These are phyloP conservation scores for Ceratocystis variospora DNA, from an alignment of 2,329 filamentous ascomycete genomes.

Conservation along the genomic window DNA sequence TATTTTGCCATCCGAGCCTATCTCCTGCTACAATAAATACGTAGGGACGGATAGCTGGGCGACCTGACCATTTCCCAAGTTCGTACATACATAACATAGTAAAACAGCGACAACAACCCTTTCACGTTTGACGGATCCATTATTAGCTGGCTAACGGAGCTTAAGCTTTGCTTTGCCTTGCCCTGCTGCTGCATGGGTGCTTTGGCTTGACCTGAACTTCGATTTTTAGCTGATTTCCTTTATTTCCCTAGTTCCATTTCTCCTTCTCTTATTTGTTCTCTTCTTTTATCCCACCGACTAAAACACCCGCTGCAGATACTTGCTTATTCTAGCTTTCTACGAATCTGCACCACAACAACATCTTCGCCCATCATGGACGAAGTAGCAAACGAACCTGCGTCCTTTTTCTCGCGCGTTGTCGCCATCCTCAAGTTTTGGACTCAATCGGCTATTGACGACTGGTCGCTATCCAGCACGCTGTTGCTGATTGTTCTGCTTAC, in stretches of 20 bases:
- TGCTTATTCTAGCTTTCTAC: not conserved
- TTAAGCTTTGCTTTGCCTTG: not conserved
- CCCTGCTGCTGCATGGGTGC: not conserved
- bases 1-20: too few relatives aligned
- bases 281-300: not conserved
- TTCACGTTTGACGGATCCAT: not conserved
- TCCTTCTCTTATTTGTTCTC: not conserved
- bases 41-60: not conserved
- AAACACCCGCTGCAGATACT: not conserved
- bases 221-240: not conserved
- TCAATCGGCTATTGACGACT: slow-evolving; percentile 51
- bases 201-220: not conserved
- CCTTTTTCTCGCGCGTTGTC: slow-evolving; percentile 30
- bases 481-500: slow-evolving; percentile 53
- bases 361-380: not conserved
- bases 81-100: not conserved
- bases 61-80: not conserved
- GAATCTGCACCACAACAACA: not conserved
- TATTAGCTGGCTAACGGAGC: not conserved
- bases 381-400: not conserved
- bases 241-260: not conserved
- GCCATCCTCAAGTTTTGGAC: slow-evolving; percentile 58
- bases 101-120: not conserved
- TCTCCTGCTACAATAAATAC: not conserved
- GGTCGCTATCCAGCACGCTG: slow-evolving; percentile 15